A percentile compares a stretch with the other conserved stretches of the same genome.
phyloP scores from a whole-genome alignment of 2,329 filamentous ascomycete species.

The Diaporthe batatas region DNA sequence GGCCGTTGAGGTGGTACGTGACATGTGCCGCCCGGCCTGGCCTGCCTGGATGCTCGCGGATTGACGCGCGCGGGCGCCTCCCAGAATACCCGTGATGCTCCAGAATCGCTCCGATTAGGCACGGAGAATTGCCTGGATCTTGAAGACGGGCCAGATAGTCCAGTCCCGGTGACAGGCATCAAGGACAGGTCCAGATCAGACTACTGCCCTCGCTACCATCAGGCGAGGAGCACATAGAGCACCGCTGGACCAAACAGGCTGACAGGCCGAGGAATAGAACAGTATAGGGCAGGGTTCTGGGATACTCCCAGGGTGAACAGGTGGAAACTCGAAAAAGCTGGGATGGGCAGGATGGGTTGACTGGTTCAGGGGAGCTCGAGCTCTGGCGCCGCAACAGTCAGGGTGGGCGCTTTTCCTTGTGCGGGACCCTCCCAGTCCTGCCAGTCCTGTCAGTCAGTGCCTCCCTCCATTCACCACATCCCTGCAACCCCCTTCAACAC shows the following conservation, averaged over 20 bases:
- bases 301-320: slow-evolving; percentile 23
- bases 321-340: slow-evolving; percentile 23
- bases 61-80: slow-evolving; percentile 11
- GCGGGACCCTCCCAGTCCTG: slow-evolving; percentile 18
- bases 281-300: slow-evolving; percentile 26
- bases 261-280: slow-evolving; percentile 1
- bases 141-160: slow-evolving; percentile 13
- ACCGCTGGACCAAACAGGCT: slow-evolving; percentile 24
- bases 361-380: slow-evolving; percentile 33
- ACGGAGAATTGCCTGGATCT: slow-evolving; percentile 19
- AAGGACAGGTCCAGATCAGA: slow-evolving; percentile 17
- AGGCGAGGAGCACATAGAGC: background rate
- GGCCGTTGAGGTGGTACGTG: background rate
- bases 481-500: slow-evolving; percentile 31
- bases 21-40: slow-evolving; percentile 13
- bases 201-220: slow-evolving; percentile 16
- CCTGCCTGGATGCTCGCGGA: slow-evolving; percentile 14
- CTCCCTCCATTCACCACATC: slow-evolving; percentile 16
- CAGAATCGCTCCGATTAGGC: slow-evolving; percentile 22
- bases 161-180: background rate
- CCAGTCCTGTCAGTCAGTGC: no score
- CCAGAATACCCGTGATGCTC: slow-evolving; percentile 25
- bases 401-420: slow-evolving; percentile 20
- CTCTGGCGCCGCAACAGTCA: slow-evolving; percentile 33
- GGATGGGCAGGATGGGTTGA: slow-evolving; percentile 31